Evolutionary conservation across 148 eudicot species (phyloP), one percentile per base, ranked within the genome.

Genomic region (Camellia lanceoleosa): DNA sequence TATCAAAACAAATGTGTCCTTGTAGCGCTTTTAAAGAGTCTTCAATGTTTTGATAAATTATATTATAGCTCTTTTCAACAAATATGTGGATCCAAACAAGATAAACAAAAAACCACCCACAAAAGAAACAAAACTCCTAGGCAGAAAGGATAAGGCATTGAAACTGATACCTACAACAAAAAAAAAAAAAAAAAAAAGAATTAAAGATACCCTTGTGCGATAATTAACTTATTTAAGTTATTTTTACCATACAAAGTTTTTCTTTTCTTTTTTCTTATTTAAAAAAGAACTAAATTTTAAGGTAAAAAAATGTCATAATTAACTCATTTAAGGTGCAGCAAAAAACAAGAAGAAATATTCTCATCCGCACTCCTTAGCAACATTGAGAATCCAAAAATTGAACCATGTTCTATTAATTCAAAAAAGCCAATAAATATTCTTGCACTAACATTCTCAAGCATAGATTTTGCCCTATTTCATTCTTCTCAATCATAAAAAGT

Each of bases 301-400:
- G 38, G 38, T 30, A 30, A 30, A 30, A 30, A 30, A 30, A 30
- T 30, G 38, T 30, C 38, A 30, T 1, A 30, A 30, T 30, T 30
- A 30, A 30, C 38, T 30, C 38, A 30, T 30, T 30, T 30, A 30
- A 30, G 38, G 38, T 30, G 38, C 38, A 30, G 38, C 38, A 1
- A 30, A 30, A 30, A 30, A 30, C 38, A 30, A 1, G 1, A 30
- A 30, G 38, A 30, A 30, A 49, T 49, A 49, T 49, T 4, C 52
- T 49, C 52, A 2, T 13, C 71, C 71, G 41, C 13, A 67, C 15
- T 56, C 70, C 70, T 30, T 10, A 67, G 16, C 47, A 41, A 67
- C 18, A 18, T 44, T 56, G 55, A 70, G 51, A 72, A 73, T 66
- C 82, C 73, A 68, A 44, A 66, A 55, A 41, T n/a, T 70, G 49